A percentile compares a stretch with the other conserved stretches of the same genome.
These are phyloP conservation scores for Penicillium fimorum DNA, from an alignment of 495 filamentous ascomycete species.

Conservation along the genomic window DNA sequence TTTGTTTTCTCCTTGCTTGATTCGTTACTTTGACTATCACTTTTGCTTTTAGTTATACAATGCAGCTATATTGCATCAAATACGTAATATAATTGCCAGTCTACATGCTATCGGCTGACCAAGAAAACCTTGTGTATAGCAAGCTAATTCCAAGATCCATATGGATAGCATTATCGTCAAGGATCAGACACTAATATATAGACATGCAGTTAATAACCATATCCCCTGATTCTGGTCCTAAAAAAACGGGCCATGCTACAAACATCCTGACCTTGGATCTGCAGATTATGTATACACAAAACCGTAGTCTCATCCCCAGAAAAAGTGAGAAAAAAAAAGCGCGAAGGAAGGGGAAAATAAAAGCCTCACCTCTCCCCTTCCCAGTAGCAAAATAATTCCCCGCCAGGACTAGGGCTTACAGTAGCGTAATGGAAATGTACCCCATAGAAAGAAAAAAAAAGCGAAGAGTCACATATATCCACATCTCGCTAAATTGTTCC, in stretches of 20 bases:
- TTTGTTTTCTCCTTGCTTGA: not conserved
- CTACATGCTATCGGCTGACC: not conserved
- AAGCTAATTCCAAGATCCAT: not conserved
- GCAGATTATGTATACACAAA: not conserved
- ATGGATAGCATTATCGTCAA: not conserved
- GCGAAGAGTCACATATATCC: not conserved
- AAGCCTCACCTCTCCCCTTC: not conserved
- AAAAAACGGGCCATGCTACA: not conserved
- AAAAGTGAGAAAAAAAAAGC: not conserved
- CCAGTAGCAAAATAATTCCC: constrained; percentile 2
- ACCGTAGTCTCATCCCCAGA: too few relatives aligned
- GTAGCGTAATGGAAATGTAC: constrained; percentile 1
- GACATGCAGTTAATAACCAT: too few relatives aligned
- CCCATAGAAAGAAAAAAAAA: constrained; percentile 3
- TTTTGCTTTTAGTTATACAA: too few relatives aligned
- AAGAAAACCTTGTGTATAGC: not conserved
- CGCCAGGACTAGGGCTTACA: not conserved
- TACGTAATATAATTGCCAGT: too few relatives aligned
- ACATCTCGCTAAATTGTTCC: constrained; percentile 5
- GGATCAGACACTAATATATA: not conserved
- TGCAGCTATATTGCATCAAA: too few relatives aligned
- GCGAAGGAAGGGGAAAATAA: not conserved
- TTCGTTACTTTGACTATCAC: too few relatives aligned
- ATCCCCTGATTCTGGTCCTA: too few relatives aligned
- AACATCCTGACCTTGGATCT: not conserved